Percentiles rank a stretch among this genome's conserved stretches.
These are phyloP conservation scores for Leccinum imitatum DNA, from an alignment of 768 basidiomycete genomes.

Conservation along the genomic window DNA sequence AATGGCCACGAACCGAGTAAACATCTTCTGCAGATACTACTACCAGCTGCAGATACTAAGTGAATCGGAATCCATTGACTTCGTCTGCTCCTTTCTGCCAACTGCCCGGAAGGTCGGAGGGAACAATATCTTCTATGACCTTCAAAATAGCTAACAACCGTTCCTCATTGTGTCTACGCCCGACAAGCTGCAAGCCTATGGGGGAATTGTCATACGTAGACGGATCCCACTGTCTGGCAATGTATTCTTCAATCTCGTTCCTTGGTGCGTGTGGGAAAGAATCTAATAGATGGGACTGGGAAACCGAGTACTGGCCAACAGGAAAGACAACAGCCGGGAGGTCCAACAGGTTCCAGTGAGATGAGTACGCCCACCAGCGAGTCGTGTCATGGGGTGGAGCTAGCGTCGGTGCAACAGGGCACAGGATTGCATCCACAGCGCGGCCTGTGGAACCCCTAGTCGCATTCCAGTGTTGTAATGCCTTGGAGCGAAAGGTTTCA, in stretches of 20 bases:
- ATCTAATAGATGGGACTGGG: constrained; percentile 11
- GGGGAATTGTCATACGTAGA: constrained; percentile 43
- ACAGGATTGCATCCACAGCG: constrained; percentile 47
- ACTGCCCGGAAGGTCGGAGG: constrained; percentile 16
- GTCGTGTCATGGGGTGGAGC: constrained; percentile 49
- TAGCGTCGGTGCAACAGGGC: constrained; percentile 46
- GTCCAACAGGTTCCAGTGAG: constrained; percentile 54
- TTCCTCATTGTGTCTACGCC: constrained; percentile 51
- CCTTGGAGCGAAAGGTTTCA: constrained; percentile 40
- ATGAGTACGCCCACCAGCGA: constrained; percentile 51
- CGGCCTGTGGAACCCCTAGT: constrained; percentile 38
- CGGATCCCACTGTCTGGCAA: constrained; percentile 42
- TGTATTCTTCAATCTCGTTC: constrained; percentile 36
- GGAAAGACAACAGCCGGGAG: constrained; percentile 50
- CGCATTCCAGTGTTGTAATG: constrained; percentile 47
- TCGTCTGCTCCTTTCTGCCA: constrained; percentile 8
- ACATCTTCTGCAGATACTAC: neutral
- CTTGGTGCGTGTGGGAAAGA: constrained; percentile 28
- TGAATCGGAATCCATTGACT: constrained; percentile 9
- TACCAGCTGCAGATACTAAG: neutral
- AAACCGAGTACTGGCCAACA: constrained; percentile 37
- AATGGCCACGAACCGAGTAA: constrained; percentile 14
- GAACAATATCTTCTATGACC: constrained; percentile 35
- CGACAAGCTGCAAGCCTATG: constrained; percentile 48
- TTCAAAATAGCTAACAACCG: constrained; percentile 44